Conservation (phyloP, 441 rosid genomes). For the Rhodomyrtus psidioides region DNA sequence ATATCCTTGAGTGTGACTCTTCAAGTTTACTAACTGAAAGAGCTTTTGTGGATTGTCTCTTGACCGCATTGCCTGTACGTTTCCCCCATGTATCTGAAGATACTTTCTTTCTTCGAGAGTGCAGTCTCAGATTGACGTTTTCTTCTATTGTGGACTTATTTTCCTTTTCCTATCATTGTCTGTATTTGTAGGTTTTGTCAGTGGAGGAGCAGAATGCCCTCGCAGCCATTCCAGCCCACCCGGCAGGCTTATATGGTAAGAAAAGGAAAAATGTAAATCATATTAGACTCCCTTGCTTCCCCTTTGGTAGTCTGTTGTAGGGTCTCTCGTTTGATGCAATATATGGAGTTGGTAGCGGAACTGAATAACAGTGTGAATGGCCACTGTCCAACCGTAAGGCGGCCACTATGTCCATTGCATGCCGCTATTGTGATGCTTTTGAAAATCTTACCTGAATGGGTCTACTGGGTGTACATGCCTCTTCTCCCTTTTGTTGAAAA, state of each 20-base stretch:
- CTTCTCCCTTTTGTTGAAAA: background rate
- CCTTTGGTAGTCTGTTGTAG: background rate
- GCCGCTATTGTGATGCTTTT: background rate
- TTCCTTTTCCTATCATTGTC: background rate
- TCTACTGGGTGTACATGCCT: background rate
- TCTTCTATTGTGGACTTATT: background rate
- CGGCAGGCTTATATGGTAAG: slow-evolving; percentile 77
- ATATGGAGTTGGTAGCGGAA: background rate
- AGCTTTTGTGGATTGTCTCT: slow-evolving; percentile 55
- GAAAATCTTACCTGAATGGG: background rate
- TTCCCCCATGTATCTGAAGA: background rate
- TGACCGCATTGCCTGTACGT: slow-evolving; percentile 71
- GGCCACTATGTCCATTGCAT: background rate
- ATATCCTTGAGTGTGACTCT: slow-evolving; percentile 50
- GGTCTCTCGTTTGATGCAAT: background rate
- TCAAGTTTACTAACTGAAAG: slow-evolving; percentile 45
- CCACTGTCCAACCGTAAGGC: background rate
- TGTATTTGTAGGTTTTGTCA: slow-evolving; percentile 51
- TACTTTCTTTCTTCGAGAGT: background rate
- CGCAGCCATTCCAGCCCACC: slow-evolving; percentile 94
- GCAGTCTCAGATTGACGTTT: background rate
- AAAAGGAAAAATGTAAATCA: background rate
- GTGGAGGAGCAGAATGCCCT: slow-evolving; percentile 82
- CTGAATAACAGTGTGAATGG: background rate
- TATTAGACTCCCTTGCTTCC: background rate